phyloP scores from a whole-genome alignment of 2,329 filamentous ascomycete species.

The Pezicula neosporulosa region DNA sequence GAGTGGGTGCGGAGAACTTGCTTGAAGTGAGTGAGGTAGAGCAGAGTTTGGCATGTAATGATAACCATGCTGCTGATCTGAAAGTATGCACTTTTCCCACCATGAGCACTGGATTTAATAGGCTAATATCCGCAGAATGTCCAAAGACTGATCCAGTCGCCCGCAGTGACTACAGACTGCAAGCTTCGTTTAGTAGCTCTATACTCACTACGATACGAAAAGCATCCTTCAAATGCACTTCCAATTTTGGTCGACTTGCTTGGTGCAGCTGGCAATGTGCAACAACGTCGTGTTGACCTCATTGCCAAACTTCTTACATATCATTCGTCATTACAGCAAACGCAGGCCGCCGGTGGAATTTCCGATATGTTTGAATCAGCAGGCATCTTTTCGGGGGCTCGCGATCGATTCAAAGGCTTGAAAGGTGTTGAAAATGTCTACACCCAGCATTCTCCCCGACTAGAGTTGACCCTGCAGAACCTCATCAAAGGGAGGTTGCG shows the following conservation, averaged over 20 bases:
- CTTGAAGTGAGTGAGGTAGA: constrained; percentile 97
- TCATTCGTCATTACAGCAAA: constrained; percentile 79
- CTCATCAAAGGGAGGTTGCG: constrained; percentile 87
- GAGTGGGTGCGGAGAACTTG: constrained; percentile 79
- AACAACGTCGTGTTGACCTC: constrained; percentile 70
- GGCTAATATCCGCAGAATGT: constrained; percentile 56
- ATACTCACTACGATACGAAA: constrained; percentile 92
- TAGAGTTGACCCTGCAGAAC: constrained; percentile 86
- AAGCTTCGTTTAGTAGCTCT: constrained; percentile 89
- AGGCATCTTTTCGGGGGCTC: constrained; percentile 85
- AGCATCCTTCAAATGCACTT: constrained; percentile 77
- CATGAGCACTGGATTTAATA: neutral
- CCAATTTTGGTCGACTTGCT: constrained; percentile 85
- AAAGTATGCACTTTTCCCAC: constrained; percentile 56
- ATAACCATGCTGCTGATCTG: constrained; percentile 88
- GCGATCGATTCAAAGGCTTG: constrained; percentile 86
- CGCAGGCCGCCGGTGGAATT: constrained; percentile 72
- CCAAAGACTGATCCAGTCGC: constrained; percentile 80
- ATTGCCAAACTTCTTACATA: constrained; percentile 82
- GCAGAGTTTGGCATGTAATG: constrained; percentile 94
- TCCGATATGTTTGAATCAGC: constrained; percentile 89
- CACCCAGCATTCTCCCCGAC: constrained; percentile 87
- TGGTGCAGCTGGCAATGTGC: constrained; percentile 76
- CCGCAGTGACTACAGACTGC: constrained; percentile 71
- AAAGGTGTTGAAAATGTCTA: constrained; percentile 99